Conservation (phyloP, 805 yeast genomes). For the Pichia manshurica region DNA sequence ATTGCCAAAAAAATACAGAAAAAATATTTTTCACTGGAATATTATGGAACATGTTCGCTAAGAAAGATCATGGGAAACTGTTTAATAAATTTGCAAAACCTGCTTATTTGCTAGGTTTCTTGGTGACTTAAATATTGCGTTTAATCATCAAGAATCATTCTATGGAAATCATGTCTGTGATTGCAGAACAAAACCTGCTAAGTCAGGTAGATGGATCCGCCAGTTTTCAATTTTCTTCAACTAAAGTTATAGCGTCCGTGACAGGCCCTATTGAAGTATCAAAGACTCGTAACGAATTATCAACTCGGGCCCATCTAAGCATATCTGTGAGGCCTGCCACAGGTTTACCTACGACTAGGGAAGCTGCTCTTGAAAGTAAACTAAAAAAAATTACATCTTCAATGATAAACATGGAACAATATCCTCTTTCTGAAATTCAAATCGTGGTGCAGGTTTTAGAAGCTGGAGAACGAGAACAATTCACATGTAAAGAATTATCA, state of each 20-base stretch:
- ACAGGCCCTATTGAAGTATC: constrained; percentile 85
- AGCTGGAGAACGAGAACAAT: constrained; percentile 39
- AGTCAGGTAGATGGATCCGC: constrained; percentile 80
- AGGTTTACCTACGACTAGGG: constrained; percentile 71
- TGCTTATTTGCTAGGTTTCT: too few relatives aligned
- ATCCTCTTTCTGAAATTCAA: constrained; percentile 77
- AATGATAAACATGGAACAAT: constrained; percentile 52
- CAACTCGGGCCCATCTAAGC: constrained; percentile 72
- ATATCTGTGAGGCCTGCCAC: constrained; percentile 70
- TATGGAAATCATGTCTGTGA: constrained; percentile 1
- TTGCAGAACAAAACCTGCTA: constrained; percentile 28
- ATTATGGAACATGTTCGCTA: too few relatives aligned
- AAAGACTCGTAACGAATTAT: constrained; percentile 74
- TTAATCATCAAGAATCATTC: too few relatives aligned
- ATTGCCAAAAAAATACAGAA: not conserved
- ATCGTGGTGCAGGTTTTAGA: constrained; percentile 61
- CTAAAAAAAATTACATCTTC: constrained; percentile 56
- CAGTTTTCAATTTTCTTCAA: constrained; percentile 41
- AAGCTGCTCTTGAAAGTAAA: constrained; percentile 68
- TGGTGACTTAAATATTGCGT: too few relatives aligned
- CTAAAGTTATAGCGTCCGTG: constrained; percentile 67
- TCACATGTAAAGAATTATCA: constrained; percentile 43
- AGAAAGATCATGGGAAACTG: too few relatives aligned
- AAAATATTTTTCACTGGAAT: too few relatives aligned
- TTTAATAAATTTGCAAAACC: too few relatives aligned